A percentile compares a stretch with the other conserved stretches of the same genome.
phyloP scores from a whole-genome alignment of 805 yeast species.

The Wickerhamomyces ciferrii region DNA sequence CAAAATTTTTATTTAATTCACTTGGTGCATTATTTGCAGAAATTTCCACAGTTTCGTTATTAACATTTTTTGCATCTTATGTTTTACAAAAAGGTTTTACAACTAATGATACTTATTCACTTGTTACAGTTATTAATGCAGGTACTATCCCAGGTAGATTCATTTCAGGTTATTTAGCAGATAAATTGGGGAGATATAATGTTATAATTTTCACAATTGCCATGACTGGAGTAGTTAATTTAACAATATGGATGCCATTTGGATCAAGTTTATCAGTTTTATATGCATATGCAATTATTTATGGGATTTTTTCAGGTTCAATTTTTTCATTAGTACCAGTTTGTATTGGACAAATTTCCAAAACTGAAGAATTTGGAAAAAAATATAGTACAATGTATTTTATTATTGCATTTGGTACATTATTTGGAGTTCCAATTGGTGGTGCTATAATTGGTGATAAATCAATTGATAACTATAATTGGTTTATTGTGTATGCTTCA shows the following conservation, averaged over 20 bases:
- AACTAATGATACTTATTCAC: slow-evolving; percentile 32
- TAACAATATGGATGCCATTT: slow-evolving; percentile 34
- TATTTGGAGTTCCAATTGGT: slow-evolving; percentile 41
- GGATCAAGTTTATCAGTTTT: slow-evolving; percentile 26
- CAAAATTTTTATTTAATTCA: slow-evolving; percentile 33
- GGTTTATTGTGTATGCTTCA: slow-evolving; percentile 37
- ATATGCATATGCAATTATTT: slow-evolving; percentile 37
- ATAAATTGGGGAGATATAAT: slow-evolving; percentile 43
- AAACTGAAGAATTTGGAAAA: slow-evolving; percentile 43
- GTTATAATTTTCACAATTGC: slow-evolving; percentile 31
- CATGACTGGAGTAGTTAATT: slow-evolving; percentile 26
- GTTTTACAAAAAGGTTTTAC: slow-evolving; percentile 39
- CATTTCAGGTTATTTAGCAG: slow-evolving; percentile 34
- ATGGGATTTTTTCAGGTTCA: slow-evolving; percentile 48
- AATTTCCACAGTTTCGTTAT: slow-evolving; percentile 35
- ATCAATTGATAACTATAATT: slow-evolving; percentile 26
- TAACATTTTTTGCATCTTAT: slow-evolving; percentile 45
- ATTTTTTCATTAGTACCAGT: slow-evolving; percentile 49
- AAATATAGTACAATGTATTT: slow-evolving; percentile 50
- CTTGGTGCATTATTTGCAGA: slow-evolving; percentile 39
- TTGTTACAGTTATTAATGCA: slow-evolving; percentile 38
- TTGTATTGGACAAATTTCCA: slow-evolving; percentile 50
- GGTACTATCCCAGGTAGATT: slow-evolving; percentile 37
- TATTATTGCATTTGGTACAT: slow-evolving; percentile 43
- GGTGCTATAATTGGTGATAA: slow-evolving; percentile 35